Conservation (phyloP, 257 asterid species). For the Solanum corneliomulleri region DNA sequence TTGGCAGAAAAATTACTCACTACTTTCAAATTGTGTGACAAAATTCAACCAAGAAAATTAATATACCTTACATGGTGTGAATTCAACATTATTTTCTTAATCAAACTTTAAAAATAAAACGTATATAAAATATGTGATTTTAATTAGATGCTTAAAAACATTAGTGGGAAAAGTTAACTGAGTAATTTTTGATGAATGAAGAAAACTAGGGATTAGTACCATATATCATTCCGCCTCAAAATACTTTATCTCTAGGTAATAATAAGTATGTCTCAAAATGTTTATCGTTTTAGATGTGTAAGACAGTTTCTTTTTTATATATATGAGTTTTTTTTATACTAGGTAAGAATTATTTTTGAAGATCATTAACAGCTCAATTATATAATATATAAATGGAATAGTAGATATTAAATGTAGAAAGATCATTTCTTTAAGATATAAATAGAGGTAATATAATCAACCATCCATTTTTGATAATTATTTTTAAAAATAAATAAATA, state of each 20-base stretch:
- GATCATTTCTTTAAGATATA: neutral
- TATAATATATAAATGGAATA: neutral
- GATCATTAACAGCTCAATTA: neutral
- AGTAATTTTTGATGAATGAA: neutral
- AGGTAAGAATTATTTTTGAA: neutral
- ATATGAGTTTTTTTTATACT: neutral
- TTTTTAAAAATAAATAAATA: neutral
- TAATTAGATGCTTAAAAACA: neutral
- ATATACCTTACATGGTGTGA: neutral
- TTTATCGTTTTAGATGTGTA: neutral
- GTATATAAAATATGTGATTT: neutral
- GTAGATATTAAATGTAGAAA: neutral
- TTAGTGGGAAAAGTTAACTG: neutral
- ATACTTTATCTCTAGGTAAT: neutral
- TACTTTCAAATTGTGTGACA: neutral
- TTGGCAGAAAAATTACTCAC: neutral
- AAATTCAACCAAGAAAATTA: neutral
- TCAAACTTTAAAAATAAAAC: no score
- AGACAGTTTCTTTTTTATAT: neutral
- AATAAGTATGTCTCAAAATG: neutral
- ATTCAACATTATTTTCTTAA: neutral
- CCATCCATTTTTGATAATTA: neutral
- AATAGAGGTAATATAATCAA: neutral
- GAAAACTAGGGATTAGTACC: neutral
- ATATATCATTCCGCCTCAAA: neutral